Evolutionary conservation across 306 rosid genomes (phyloP).

Genomic region (Vigna mungo): DNA sequence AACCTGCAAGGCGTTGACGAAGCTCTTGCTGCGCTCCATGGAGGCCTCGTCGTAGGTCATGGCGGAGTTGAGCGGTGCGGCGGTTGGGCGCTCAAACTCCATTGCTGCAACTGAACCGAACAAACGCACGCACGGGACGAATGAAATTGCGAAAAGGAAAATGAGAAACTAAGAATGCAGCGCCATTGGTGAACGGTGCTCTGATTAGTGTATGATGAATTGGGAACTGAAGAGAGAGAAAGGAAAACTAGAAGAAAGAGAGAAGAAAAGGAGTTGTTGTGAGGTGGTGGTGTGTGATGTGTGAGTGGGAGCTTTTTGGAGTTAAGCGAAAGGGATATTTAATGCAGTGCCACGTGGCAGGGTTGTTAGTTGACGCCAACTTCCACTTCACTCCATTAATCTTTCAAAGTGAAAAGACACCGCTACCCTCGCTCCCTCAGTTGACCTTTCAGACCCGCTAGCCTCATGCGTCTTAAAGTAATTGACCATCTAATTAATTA

Average conservation of each 20-base stretch:
- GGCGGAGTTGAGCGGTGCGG: constrained; percentile 59
- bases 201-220: constrained; percentile 21
- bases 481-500: neutral
- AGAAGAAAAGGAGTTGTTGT: neutral
- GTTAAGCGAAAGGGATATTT: constrained; percentile 37
- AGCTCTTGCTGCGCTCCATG: constrained; percentile 97
- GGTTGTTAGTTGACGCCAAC: constrained; percentile 52
- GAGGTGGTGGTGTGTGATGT: neutral
- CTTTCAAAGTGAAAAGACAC: neutral
- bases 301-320: constrained; percentile 32
- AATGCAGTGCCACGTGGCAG: constrained; percentile 47
- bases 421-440: constrained; percentile 4
- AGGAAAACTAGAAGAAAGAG: neutral
- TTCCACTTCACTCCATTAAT: constrained; percentile 45
- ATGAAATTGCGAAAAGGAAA: neutral
- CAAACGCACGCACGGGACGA: constrained; percentile 23
- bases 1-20: constrained; percentile 96
- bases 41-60: constrained; percentile 96
- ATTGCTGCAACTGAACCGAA: constrained; percentile 48
- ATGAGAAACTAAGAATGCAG: constrained; percentile 17
- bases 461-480: neutral
- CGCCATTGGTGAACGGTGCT: constrained; percentile 17
- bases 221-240: constrained; percentile 44
- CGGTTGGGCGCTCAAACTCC: constrained; percentile 68
- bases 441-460: constrained; percentile 12